Evolutionary conservation across 208 protist genomes (phyloP).

Genomic region (Plasmodiophora brassicae): DNA sequence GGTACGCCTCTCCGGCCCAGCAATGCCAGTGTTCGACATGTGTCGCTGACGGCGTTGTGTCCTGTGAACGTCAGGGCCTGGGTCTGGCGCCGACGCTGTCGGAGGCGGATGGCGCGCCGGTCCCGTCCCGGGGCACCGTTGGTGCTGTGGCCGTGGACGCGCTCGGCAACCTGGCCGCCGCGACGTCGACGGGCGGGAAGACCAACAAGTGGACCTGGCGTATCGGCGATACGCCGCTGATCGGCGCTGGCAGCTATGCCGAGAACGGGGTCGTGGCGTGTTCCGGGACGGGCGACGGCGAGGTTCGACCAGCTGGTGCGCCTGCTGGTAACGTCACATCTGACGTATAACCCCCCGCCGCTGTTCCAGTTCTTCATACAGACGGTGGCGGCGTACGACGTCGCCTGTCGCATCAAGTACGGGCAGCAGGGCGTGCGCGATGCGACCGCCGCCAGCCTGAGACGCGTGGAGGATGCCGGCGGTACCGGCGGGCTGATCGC

Average conservation of each 20-base stretch:
- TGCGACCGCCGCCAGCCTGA: background rate
- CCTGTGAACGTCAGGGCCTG: too few species aligned
- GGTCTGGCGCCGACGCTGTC: too few species aligned
- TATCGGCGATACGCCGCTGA: constrained; percentile 58
- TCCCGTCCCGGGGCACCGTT: constrained; percentile 8
- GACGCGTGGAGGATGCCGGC: background rate
- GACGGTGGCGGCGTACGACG: background rate
- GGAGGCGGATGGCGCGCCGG: too few species aligned
- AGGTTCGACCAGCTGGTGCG: too few species aligned
- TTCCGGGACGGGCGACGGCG: constrained; percentile 53
- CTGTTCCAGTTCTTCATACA: constrained; percentile 55
- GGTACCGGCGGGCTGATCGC: background rate
- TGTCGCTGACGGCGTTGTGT: too few species aligned
- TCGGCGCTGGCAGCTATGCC: constrained; percentile 56
- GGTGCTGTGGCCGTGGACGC: background rate
- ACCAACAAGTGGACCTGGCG: constrained; percentile 59
- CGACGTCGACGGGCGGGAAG: constrained; percentile 60
- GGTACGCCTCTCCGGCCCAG: background rate
- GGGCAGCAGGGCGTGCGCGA: background rate
- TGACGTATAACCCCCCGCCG: too few species aligned
- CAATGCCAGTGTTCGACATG: too few species aligned
- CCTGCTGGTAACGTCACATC: too few species aligned
- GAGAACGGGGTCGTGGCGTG: constrained; percentile 49
- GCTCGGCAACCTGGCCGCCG: constrained; percentile 44
- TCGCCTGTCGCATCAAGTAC: background rate